Conservation (phyloP, 176 grass and related monocot species). For the Zoysia japonica region DNA sequence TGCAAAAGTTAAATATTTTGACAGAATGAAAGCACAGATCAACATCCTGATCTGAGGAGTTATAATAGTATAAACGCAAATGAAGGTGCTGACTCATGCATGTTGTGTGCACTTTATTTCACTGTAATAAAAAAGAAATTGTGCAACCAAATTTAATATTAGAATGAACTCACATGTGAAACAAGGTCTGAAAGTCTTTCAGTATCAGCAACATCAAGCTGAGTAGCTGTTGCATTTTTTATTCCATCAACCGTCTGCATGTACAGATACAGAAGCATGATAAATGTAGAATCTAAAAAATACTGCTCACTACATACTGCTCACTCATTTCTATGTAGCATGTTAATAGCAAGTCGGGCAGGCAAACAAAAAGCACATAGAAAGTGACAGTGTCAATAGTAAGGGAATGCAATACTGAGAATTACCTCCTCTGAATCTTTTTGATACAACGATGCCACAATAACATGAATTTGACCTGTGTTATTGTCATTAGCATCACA, state of each 20-base stretch:
- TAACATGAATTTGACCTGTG: conserved; percentile 58
- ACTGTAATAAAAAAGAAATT: conserved; percentile 7
- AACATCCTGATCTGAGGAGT: background rate
- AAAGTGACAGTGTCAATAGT: conserved; percentile 16
- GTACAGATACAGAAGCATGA: conserved; percentile 40
- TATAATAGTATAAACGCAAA: background rate
- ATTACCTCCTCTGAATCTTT: conserved; percentile 85
- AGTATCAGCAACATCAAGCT: conserved; percentile 78
- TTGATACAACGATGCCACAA: conserved; percentile 83
- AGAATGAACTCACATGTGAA: conserved; percentile 62
- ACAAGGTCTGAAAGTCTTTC: conserved; percentile 64
- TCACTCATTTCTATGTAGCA: conserved; percentile 2
- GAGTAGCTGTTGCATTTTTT: conserved; percentile 73
- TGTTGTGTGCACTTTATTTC: background rate
- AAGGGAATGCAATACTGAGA: conserved; percentile 25
- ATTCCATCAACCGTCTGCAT: conserved; percentile 81
- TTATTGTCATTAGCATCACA: conserved; percentile 26
- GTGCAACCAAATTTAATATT: background rate
- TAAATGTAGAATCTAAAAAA: conserved; percentile 9
- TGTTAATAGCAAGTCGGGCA: background rate
- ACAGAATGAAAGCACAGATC: conserved; percentile 8
- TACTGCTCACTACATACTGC: background rate
- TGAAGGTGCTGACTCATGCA: background rate
- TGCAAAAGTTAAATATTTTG: conserved; percentile 5
- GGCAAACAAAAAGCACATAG: conserved; percentile 15